A percentile compares a stretch with the other conserved stretches of the same genome.
Evolutionary conservation across 106 monocot genomes (phyloP).

Genomic region (Acorus calamus): DNA sequence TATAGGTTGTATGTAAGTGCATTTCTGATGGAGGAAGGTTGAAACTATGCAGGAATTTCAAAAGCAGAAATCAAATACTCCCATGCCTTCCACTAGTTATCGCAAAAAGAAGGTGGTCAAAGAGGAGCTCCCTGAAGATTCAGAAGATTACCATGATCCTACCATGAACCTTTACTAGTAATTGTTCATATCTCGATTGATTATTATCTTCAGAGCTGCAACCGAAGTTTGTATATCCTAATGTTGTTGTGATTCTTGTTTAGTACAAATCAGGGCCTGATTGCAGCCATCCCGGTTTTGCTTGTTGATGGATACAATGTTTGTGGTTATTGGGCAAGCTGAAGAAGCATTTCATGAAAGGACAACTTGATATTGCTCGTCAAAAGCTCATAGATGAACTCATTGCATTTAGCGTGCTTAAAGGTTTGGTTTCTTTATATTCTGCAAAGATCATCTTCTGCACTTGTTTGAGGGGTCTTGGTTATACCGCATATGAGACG

Average conservation of each 20-base stretch:
- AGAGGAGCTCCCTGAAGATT: slow-evolving; percentile 68
- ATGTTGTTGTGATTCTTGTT: slow-evolving; percentile 23
- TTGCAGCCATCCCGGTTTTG: slow-evolving; percentile 67
- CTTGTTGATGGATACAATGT: slow-evolving; percentile 97
- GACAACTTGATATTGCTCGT: slow-evolving; percentile 72
- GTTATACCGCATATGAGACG: not conserved
- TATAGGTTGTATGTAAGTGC: too few relatives aligned
- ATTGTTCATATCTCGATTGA: slow-evolving; percentile 15
- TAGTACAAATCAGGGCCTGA: slow-evolving; percentile 72
- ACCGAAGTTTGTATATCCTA: slow-evolving; percentile 6
- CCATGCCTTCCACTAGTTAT: slow-evolving; percentile 68
- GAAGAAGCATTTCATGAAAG: slow-evolving; percentile 86
- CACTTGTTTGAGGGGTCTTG: not conserved
- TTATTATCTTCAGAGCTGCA: not conserved
- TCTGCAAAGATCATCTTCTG: not conserved
- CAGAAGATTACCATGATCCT: slow-evolving; percentile 55
- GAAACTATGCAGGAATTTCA: slow-evolving; percentile 48
- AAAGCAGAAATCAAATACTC: slow-evolving; percentile 41
- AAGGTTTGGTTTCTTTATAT: slow-evolving; percentile 37
- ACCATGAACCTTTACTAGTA: slow-evolving; percentile 66
- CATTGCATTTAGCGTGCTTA: slow-evolving; percentile 67
- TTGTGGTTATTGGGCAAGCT: slow-evolving; percentile 92
- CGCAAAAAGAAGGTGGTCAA: slow-evolving; percentile 85
- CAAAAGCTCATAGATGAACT: slow-evolving; percentile 84
- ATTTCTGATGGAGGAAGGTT: not conserved